Conservation (phyloP, 208 protist species). For the Crithidia expoeki region DNA sequence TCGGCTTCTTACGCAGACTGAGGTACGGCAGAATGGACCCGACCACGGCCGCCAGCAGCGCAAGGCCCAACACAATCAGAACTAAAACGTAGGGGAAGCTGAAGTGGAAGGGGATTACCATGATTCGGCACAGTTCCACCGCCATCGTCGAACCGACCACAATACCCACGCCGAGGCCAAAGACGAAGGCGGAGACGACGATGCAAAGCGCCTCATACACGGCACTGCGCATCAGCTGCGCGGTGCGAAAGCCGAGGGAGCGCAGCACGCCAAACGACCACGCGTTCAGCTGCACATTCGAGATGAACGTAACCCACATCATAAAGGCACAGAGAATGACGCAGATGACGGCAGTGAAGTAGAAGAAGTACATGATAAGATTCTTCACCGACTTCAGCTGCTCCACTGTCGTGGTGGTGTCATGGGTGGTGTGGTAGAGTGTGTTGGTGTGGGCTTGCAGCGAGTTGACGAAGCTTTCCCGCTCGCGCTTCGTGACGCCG, state of each 20-base stretch:
- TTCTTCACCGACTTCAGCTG: slow-evolving; percentile 54
- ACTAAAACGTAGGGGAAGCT: slow-evolving; percentile 90
- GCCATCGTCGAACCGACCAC: slow-evolving; percentile 83
- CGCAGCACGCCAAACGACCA: slow-evolving; percentile 96
- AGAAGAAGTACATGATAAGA: slow-evolving; percentile 94
- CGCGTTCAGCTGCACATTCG: slow-evolving; percentile 94
- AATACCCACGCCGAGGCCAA: slow-evolving; percentile 76
- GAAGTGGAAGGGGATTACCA: slow-evolving; percentile 90
- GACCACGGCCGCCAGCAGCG: slow-evolving; percentile 82
- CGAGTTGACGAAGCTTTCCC: slow-evolving; percentile 83
- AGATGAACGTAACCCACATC: slow-evolving; percentile 95
- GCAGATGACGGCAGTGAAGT: slow-evolving; percentile 90
- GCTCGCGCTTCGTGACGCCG: slow-evolving; percentile 34
- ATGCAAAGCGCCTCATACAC: slow-evolving; percentile 94
- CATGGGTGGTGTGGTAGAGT: slow-evolving; percentile 43
- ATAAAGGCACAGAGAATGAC: slow-evolving; percentile 95
- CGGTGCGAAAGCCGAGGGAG: slow-evolving; percentile 88
- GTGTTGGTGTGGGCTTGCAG: slow-evolving; percentile 73
- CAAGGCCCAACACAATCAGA: slow-evolving; percentile 68
- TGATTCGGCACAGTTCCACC: slow-evolving; percentile 87
- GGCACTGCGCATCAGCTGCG: slow-evolving; percentile 86
- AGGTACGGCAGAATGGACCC: slow-evolving; percentile 86
- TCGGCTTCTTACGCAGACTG: slow-evolving; percentile 65
- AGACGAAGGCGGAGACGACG: slow-evolving; percentile 90
- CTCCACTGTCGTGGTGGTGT: slow-evolving; percentile 49